Evolutionary conservation across 2,329 filamentous ascomycete species (phyloP), one percentile per base, ranked within the genome.

Genomic region (Blumeriella jaapii): DNA sequence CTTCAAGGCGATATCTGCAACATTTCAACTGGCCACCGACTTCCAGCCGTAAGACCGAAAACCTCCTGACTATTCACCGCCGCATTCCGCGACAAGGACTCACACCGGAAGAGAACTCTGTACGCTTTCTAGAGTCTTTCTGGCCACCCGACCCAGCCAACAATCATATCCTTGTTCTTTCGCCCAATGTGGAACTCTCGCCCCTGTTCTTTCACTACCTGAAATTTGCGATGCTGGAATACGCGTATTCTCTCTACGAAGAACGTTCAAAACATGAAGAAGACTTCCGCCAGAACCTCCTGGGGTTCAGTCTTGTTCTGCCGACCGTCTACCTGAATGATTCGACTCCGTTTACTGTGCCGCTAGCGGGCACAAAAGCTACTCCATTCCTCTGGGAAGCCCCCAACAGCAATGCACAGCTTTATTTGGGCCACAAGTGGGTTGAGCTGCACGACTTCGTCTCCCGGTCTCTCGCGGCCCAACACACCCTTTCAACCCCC

Each of bases 391-490:
- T 93, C 6, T 94, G 86, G 78, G 82, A 94, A 58, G 74, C 78
- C 2, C 87, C 89, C 4, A 82, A 77, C 45, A 83, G 79, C 52
- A 81, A 91, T 44, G 87, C 89, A 1, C 73, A 78, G 8, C 65
- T 98, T 7, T 79, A 89, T 54, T 76, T 91, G 37, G 86, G 87
- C 27, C 74, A 85, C 30, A 86, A 80, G 52, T 98, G 91, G 91
- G 62, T 72, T 9, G 83, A 93, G 48, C 68, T 94, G 7, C 86
- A 95, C 54, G 71, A 75, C 8, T 91, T 93, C 48, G 68, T 93
- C 2, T 72, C 80, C 8, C 39, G 47, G 12, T 15, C 35, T 1
- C 43, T 56, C 5, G 31, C 36, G 16, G 46, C 51, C 6, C 57
- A 59, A 22, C 46, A 48, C 6, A 51, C 49, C n/a, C 48, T 59